Evolutionary conservation across 805 yeast genomes (phyloP).

Genomic region (Candida germanica): DNA sequence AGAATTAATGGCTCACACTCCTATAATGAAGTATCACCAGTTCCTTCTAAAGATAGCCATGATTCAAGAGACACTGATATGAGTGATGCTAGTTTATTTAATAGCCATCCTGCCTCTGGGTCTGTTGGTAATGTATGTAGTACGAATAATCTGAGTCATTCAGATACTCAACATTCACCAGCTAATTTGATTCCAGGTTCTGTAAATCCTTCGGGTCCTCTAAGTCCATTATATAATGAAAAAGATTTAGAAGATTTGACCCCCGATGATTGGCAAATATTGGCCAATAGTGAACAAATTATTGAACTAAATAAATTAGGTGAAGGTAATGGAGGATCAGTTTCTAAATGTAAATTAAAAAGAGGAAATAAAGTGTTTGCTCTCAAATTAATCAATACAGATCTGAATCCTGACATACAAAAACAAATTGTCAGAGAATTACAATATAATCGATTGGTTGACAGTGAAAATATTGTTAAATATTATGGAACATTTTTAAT

Average conservation of each 20-base stretch:
- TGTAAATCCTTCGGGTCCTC: slow-evolving; percentile 7
- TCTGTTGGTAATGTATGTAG: background rate
- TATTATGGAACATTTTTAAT: slow-evolving; percentile 91
- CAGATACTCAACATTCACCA: background rate
- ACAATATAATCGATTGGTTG: slow-evolving; percentile 80
- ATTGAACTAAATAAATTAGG: slow-evolving; percentile 72
- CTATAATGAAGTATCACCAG: slow-evolving; percentile 4
- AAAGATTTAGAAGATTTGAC: slow-evolving; percentile 42
- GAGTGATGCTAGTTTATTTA: background rate
- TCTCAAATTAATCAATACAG: slow-evolving; percentile 67
- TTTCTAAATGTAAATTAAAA: slow-evolving; percentile 65
- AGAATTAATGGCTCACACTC: slow-evolving; percentile 27
- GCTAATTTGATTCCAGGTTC: slow-evolving; percentile 5
- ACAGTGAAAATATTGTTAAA: slow-evolving; percentile 80
- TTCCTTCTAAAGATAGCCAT: background rate
- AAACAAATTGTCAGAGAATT: slow-evolving; percentile 88
- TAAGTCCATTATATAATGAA: slow-evolving; percentile 8
- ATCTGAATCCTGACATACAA: slow-evolving; percentile 82
- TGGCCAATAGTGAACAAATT: slow-evolving; percentile 59
- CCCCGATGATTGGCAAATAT: slow-evolving; percentile 70
- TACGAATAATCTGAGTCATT: background rate
- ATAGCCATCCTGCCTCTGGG: background rate
- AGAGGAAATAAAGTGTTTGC: slow-evolving; percentile 73
- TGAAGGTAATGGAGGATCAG: slow-evolving; percentile 94
- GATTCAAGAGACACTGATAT: slow-evolving; percentile 1